phyloP scores from a whole-genome alignment of 2,329 filamentous ascomycete species.

The Cordyceps fumosorosea region DNA sequence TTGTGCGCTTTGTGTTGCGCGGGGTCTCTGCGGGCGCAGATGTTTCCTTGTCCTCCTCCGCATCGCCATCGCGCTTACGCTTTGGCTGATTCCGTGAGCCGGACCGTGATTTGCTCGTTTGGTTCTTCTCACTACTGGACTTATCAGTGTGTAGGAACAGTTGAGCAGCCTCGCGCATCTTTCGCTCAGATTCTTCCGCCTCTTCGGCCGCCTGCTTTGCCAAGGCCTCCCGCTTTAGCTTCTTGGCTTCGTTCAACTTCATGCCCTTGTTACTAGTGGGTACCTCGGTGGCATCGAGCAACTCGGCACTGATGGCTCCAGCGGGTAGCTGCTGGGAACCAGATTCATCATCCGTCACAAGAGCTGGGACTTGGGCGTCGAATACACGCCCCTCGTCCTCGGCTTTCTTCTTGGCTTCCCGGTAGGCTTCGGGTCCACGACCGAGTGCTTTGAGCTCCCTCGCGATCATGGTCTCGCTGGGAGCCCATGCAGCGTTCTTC shows the following conservation, averaged over 20 bases:
- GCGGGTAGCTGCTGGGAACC: conserved; percentile 48
- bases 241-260: conserved; percentile 73
- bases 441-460: conserved; percentile 67
- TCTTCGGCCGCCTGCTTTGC: conserved; percentile 57
- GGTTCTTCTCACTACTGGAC: conserved; percentile 16
- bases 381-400: conserved; percentile 60
- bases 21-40: conserved; percentile 25
- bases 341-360: conserved; percentile 41
- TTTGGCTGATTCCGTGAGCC: conserved; percentile 32
- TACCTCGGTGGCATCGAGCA: conserved; percentile 52
- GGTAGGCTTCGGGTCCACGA: conserved; percentile 58
- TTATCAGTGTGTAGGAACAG: conserved; percentile 31
- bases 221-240: conserved; percentile 60
- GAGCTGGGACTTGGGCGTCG: conserved; percentile 32
- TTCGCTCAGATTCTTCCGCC: conserved; percentile 50
- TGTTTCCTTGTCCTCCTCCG: conserved; percentile 24
- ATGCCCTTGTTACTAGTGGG: conserved; percentile 65
- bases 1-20: conserved; percentile 44
- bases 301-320: conserved; percentile 53
- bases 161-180: conserved; percentile 43
- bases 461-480: conserved; percentile 79
- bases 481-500: conserved; percentile 82
- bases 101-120: conserved; percentile 23
- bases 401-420: conserved; percentile 55
- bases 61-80: conserved; percentile 38